Base-by-base conservation (phyloP, 2,329 filamentous ascomycete genomes). In the Pseudogymnoascus sp. region DNA sequence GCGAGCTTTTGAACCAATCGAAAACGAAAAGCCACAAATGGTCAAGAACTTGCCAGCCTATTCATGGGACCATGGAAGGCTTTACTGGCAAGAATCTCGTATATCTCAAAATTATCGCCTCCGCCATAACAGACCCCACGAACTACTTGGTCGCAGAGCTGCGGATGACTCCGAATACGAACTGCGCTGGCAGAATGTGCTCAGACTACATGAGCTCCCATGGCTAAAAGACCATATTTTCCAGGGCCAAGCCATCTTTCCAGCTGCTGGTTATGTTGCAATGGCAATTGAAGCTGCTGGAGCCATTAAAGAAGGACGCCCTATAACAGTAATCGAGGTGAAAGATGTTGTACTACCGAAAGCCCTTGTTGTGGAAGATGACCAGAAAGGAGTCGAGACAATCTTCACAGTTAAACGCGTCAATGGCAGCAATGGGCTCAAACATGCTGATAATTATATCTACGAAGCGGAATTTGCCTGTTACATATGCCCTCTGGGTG, bases 221-320 rank as follows among this genome's bases (percentile, higher is more conserved):
- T 84, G 81, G 81, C 73, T 83, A 5, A 71, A 74, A 58, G 78
- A 83, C 62, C 81, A 84, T 62, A 75, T 78, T 15, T 74, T 83
- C 5, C 79, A 81, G 62, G 79, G 78, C 64, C 77, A 77, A 0
- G 76, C 78, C 31, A 70, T 83, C 12, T 83, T 81, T 59, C 81
- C 81, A 1, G 80, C 78, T 2, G 75, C 80, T 0, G 80, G 80
- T 1, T 79, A 81, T 74, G 68, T 79, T 1, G 69, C 74, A 12
- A 82, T 82, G 80, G 78, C 74, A 0, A 66, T 82, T 1, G 79
- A 82, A 63, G 80, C 74, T 13, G 51, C 31, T 36, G 21, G 21
- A 3, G 21, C 21, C 21, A 21, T 21, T 65, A 2, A 5, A 62
- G 5, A 48, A 66, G 44, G 70, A 42, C 60, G 69, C 67, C 5